A percentile compares a stretch with the other conserved stretches of the same genome.
Evolutionary conservation across 495 filamentous ascomycete genomes (phyloP).

Genomic region (Talaromyces thailandensis): DNA sequence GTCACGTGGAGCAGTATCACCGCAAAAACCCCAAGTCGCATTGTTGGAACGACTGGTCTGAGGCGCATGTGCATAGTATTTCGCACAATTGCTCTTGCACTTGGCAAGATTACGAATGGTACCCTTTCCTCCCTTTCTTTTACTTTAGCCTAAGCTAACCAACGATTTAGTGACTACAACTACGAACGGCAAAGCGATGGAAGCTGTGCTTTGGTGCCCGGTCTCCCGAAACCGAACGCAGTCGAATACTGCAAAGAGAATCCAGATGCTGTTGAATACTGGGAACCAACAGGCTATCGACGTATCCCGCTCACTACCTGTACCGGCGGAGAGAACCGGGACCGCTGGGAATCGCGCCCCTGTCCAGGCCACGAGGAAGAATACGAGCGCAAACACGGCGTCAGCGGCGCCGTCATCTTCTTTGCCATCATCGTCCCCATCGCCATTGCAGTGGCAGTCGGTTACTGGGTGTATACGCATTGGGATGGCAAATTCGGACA

Average conservation of each 20-base stretch:
- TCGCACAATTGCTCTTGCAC: slow-evolving; percentile 72
- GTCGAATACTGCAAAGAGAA: slow-evolving; percentile 56
- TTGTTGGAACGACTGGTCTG: slow-evolving; percentile 75
- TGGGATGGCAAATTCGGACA: slow-evolving; percentile 88
- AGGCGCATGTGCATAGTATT: slow-evolving; percentile 53
- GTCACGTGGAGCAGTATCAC: slow-evolving; percentile 80
- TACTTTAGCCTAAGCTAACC: neutral
- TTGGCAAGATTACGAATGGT: slow-evolving; percentile 90
- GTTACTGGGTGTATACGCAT: slow-evolving; percentile 78
- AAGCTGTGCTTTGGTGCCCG: slow-evolving; percentile 64
- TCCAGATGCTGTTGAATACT: slow-evolving; percentile 61
- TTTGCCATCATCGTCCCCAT: slow-evolving; percentile 73
- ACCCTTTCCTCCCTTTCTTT: slow-evolving; percentile 17
- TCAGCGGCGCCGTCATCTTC: slow-evolving; percentile 71
- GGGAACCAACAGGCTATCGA: slow-evolving; percentile 79
- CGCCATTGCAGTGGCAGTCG: slow-evolving; percentile 53
- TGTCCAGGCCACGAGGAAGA: slow-evolving; percentile 75
- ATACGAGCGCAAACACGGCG: slow-evolving; percentile 61
- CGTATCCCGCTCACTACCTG: slow-evolving; percentile 85
- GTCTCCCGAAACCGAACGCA: slow-evolving; percentile 58
- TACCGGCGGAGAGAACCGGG: slow-evolving; percentile 58
- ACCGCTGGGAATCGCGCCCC: slow-evolving; percentile 46
- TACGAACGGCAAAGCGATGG: slow-evolving; percentile 68
- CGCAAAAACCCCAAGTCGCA: slow-evolving; percentile 66
- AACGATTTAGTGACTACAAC: slow-evolving; percentile 72